Evolutionary conservation across 1,139 yeast species (phyloP).

Genomic region (Martiniozyma asiatica): DNA sequence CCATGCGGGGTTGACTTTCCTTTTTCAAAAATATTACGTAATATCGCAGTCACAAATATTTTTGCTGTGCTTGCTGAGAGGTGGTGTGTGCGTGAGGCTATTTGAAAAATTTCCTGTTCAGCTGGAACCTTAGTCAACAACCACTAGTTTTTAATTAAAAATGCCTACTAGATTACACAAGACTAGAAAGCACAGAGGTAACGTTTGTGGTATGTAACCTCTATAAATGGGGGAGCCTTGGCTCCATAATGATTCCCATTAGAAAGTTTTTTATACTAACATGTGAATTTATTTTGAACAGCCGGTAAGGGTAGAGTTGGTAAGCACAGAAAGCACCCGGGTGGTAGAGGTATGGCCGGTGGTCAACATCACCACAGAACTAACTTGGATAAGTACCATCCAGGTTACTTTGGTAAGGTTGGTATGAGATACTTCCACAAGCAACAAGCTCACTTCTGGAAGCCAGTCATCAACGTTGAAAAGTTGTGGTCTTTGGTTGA

Average conservation of each 20-base stretch:
- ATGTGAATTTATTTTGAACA: constrained; percentile 9
- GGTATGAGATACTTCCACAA: constrained; percentile 99
- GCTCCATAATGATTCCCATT: constrained; percentile 5
- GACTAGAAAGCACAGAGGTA: constrained; percentile 99
- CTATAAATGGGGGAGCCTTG: constrained; percentile 2
- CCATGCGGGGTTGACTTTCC: too few relatives aligned
- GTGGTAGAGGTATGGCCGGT: constrained; percentile 99
- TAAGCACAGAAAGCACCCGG: constrained; percentile 99
- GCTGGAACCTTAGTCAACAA: too few relatives aligned
- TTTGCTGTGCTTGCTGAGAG: too few relatives aligned
- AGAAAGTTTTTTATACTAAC: constrained; percentile 9
- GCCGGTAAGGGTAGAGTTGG: constrained; percentile 99
- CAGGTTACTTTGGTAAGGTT: constrained; percentile 99
- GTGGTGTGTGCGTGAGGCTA: too few relatives aligned
- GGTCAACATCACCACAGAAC: constrained; percentile 99
- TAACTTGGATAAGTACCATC: constrained; percentile 99
- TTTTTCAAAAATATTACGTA: too few relatives aligned
- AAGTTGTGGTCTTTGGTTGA: constrained; percentile 97
- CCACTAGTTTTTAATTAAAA: too few relatives aligned
- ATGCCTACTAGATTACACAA: constrained; percentile 99
- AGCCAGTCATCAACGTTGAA: constrained; percentile 96
- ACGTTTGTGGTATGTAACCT: constrained; percentile 86
- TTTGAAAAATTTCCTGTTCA: too few relatives aligned
- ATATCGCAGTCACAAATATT: constrained; percentile 4
- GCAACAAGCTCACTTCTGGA: constrained; percentile 94